Base-by-base conservation (phyloP, 1,284 basidiomycete species). In the Melanopsichium pennsylvanicum region DNA sequence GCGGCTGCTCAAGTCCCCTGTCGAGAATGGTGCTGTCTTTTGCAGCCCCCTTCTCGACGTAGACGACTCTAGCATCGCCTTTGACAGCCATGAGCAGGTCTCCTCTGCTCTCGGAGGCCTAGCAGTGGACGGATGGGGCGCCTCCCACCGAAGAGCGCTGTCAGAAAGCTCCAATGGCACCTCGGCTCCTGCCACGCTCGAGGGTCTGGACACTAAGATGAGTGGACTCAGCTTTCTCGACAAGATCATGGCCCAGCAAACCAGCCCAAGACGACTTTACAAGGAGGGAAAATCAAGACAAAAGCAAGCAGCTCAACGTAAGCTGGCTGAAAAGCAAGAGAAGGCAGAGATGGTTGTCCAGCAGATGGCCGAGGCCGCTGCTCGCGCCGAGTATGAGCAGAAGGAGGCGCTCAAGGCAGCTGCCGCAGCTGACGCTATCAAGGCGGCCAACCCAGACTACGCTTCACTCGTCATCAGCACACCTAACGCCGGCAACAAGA, bases 171-270 rank as follows among this genome's bases (percentile, higher is more conserved):
- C 67, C 21, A 35, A n/a, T 21, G 57, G 44, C 16, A 56, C 64
- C 8, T 19, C 46, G 31, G 55, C 50, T 9, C 49, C 55, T n/a
- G 23, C 40, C n/a, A 21, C 34, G 15, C 40, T 58, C n/a, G 69
- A 71, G 6, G 41, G 48, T 29, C 38, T 70, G 13, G 58, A 74
- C 45, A 52, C 58, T 48, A 69, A 63, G 60, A 73, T 78, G 67
- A 72, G 74, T 48, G 55, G 66, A 16, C 69, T 78, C 35, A 73
- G 64, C 60, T 62, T 79, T 26, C 56, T 79, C 40, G 77, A 79
- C 47, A 75, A 74, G 40, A 50, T 79, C 52, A 79, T 79, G 77
- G 48, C 71, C 18, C 62, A 64, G 47, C 70, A 78, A 38, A 69
- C 61, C 19, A 79, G 77, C 45, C 77, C 77, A 13, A 49, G 70